Evolutionary conservation across 441 rosid genomes (phyloP), one percentile per base, ranked within the genome.

Genomic region (Gossypium gossypioides): DNA sequence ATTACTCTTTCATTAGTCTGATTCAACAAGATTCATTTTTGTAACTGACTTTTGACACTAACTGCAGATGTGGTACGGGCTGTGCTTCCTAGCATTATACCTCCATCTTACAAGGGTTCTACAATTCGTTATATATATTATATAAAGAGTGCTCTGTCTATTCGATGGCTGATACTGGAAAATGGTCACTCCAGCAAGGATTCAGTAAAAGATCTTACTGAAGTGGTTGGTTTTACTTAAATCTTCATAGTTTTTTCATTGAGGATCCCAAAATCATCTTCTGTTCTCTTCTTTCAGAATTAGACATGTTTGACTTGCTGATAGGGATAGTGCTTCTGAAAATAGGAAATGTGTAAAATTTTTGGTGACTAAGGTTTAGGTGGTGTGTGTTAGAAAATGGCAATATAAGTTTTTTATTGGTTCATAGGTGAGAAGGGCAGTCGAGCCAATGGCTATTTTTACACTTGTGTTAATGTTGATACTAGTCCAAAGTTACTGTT

Each of bases 31-130:
- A 74, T 60, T 55, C 5, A 15, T 68, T 68, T 15, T 6, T 25
- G 42, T 19, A 18, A 58, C 56, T 69, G 32, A 62, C 59, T 56
- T 25, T 6, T 66, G 32, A 52, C 68, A 71, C 50, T 68, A 66
- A 82, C 15, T 79, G 74, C 89, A 95, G 99, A 88, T 76, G 76
- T 86, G 72, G 86, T 92, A 69, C 87, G 96, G 68, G 82, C 86
- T 78, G 80, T 73, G 79, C 85, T 94, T 75, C 97, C 99, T 40
- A 78, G 77, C 73, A 77, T 86, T 58, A 77, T 94, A 83, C 99
- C 97, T 8, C 99, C 99, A 68, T 88, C 97, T 32, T 94, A 88
- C 77, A 87, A 77, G 75, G 99, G 99, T 74, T 80, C 96, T 67
- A 86, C 97, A 50, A 77, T 92, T 82, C 96, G 97, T 72, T 94